These are phyloP conservation scores for Exutisphaerella laricina DNA, from an alignment of 2,329 filamentous ascomycete species.

Conservation along the genomic window DNA sequence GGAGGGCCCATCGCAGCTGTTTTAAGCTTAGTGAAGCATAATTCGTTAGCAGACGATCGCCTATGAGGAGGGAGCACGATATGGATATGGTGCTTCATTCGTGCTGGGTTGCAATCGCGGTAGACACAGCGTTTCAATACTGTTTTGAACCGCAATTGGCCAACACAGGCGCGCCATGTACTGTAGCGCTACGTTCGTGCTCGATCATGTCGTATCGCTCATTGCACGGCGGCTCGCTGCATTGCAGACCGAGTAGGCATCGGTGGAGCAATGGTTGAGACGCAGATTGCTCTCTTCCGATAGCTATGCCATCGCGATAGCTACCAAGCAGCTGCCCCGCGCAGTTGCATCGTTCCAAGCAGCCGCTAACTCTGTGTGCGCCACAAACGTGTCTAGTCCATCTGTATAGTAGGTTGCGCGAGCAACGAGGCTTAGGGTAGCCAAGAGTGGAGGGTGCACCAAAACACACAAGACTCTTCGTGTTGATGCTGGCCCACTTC, in stretches of 20 bases:
- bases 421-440: constrained; percentile 12
- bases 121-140: constrained; percentile 4
- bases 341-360: constrained; percentile 12
- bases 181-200: not conserved
- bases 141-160: too few species aligned
- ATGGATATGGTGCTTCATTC: not conserved
- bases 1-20: not conserved
- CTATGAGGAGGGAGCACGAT: not conserved
- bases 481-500: constrained; percentile 11
- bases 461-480: constrained; percentile 20
- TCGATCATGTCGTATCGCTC: not conserved
- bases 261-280: not conserved
- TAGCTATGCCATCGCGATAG: not conserved
- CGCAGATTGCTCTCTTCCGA: not conserved
- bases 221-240: not conserved
- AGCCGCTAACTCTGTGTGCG: constrained; percentile 10
- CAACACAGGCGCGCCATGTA: too few species aligned
- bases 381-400: constrained; percentile 15
- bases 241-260: not conserved
- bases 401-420: constrained; percentile 7
- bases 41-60: not conserved
- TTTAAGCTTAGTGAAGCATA: constrained; percentile 1
- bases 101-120: not conserved
- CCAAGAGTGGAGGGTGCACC: constrained; percentile 19
- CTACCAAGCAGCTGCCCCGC: constrained; percentile 2